Base-by-base conservation (phyloP, 2,329 filamentous ascomycete genomes). In the Fusarium musae region DNA sequence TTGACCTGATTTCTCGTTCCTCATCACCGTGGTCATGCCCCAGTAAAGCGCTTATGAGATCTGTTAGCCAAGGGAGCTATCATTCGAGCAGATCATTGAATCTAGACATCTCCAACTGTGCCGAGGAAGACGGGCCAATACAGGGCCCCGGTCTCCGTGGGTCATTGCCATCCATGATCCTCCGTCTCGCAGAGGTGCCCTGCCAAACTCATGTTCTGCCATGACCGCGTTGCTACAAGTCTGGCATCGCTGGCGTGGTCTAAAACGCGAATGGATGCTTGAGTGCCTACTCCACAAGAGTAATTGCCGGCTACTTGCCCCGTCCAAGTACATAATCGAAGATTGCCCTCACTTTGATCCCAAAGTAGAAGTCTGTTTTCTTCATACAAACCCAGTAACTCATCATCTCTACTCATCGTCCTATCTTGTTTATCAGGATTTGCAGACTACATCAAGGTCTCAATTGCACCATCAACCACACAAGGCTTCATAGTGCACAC, bases 311-410 rank as follows among this genome's bases (percentile, higher is more conserved):
- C 59, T 65, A 66, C 46, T 61, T 71, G 73, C 72, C 66, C 65
- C 68, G 58, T 63, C 66, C 66, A 70, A 78, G 72, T 79, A 79
- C 77, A 78, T 78, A 79, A 78, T 72, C 69, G 67, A 74, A 75
- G 66, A 63, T 66, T 74, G 58, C 76, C 75, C 77, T 79, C 77
- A 62, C 49, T 67, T 65, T 68, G 65, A 63, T 77, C 76, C 75
- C 64, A 77, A 75, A 77, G 74, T 61, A 70, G 74, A 66, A 76
- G 72, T 75, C 63, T 78, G 69, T 74, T 77, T 59, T 76, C 34
- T 54, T 54, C 50, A 40, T 65, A 70, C 60, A 68, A 59, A 16
- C 64, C 68, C 58, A 70, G 34, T 63, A 34, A 59, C 30, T 49
- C 34, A 67, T 66, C 44, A 60, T 59, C 53, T 70, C 66, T 67